These are phyloP conservation scores for Porogramme epimiltina DNA, from an alignment of 1,284 basidiomycete genomes.

Conservation along the genomic window DNA sequence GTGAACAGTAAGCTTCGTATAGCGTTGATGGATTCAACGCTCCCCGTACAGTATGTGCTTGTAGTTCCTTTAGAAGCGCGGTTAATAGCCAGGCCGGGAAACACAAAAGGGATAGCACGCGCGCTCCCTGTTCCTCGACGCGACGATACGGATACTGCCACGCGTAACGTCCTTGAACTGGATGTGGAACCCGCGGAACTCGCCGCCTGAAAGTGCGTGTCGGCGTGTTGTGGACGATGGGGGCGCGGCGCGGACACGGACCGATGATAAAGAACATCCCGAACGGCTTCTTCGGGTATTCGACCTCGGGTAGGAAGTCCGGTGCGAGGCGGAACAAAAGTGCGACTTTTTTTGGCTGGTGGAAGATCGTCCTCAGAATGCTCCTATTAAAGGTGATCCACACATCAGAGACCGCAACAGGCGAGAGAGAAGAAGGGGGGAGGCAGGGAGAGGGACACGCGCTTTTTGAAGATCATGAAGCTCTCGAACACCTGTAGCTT, in stretches of 20 bases:
- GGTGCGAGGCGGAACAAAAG: constrained; percentile 96
- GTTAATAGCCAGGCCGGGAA: not conserved
- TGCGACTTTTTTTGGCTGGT: constrained; percentile 97
- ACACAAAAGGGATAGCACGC: constrained; percentile 28
- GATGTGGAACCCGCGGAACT: constrained; percentile 98
- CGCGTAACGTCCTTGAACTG: constrained; percentile 97
- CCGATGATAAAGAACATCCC: constrained; percentile 97
- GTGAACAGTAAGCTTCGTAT: not conserved
- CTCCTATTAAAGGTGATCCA: constrained; percentile 59
- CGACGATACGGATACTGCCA: constrained; percentile 95
- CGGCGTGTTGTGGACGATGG: no score
- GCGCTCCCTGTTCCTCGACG: constrained; percentile 92
- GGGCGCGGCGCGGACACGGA: no score
- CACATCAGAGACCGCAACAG: constrained; percentile 2
- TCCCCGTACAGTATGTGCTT: constrained; percentile 81
- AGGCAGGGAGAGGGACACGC: constrained; percentile 26
- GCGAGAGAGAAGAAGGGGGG: no score
- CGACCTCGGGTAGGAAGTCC: constrained; percentile 90
- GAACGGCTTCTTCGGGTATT: constrained; percentile 91
- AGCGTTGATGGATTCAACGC: no score
- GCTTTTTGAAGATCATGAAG: constrained; percentile 97
- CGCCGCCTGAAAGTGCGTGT: constrained; percentile 52
- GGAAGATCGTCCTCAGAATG: constrained; percentile 97
- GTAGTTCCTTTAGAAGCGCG: constrained; percentile 69
- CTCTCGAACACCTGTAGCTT: constrained; percentile 94